Conservation (phyloP, 192 early-diverging fungal species). For the Coemansia sp. region DNA sequence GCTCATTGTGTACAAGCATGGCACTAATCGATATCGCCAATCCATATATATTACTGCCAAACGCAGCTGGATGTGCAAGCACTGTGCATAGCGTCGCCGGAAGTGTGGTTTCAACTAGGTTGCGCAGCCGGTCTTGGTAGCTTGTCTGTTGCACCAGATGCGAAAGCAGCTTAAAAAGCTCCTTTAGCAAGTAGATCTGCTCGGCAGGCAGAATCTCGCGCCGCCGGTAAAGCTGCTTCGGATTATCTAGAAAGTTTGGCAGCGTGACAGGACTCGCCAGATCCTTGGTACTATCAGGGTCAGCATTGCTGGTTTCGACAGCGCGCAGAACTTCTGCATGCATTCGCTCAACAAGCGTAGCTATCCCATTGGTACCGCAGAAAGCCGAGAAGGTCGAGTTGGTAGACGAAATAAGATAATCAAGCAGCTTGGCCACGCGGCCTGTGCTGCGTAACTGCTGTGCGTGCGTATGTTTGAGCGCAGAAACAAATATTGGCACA, state of each 20-base stretch:
- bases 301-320: conserved; percentile 30
- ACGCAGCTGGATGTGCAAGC: conserved; percentile 71
- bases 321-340: conserved; percentile 53
- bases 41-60: conserved; percentile 82
- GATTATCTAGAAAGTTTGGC: conserved; percentile 23
- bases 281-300: conserved; percentile 29
- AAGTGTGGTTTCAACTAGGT: conserved; percentile 86
- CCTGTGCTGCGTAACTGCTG: conserved; percentile 62
- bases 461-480: conserved; percentile 64
- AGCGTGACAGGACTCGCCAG: conserved; percentile 38
- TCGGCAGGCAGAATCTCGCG: conserved; percentile 65
- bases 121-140: conserved; percentile 86
- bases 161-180: conserved; percentile 86
- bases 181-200: conserved; percentile 73
- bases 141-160: conserved; percentile 95
- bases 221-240: conserved; percentile 42
- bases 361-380: conserved; percentile 77
- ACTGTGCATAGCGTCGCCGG: conserved; percentile 72
- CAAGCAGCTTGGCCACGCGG: conserved; percentile 76
- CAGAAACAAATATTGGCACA: conserved; percentile 73
- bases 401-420: conserved; percentile 78
- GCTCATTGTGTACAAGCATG: conserved; percentile 97
- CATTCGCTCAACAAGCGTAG: conserved; percentile 75
- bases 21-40: conserved; percentile 90
- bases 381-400: conserved; percentile 72